These are phyloP conservation scores for Mucuna pruriens DNA, from an alignment of 306 rosid species.

Conservation along the genomic window DNA sequence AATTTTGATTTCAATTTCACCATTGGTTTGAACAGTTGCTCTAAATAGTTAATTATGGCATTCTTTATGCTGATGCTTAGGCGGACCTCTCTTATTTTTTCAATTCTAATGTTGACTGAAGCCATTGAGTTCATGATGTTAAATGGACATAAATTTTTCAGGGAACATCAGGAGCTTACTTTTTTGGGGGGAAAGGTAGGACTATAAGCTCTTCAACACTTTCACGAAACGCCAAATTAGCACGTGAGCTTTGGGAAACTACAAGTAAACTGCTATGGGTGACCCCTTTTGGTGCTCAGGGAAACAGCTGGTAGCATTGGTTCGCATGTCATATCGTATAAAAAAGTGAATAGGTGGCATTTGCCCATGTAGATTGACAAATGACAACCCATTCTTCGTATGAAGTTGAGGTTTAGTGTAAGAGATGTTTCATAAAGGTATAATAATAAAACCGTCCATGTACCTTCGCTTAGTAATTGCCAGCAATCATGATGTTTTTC, in stretches of 20 bases:
- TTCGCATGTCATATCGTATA: conserved; percentile 1
- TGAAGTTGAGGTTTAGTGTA: neutral
- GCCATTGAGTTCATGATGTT: conserved; percentile 20
- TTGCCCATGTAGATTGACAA: conserved; percentile 21
- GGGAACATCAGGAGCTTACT: conserved; percentile 80
- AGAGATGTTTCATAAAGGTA: neutral
- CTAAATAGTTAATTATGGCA: conserved; percentile 3
- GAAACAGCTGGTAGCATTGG: conserved; percentile 29
- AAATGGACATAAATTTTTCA: conserved; percentile 42
- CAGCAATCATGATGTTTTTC: neutral
- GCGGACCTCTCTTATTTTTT: neutral
- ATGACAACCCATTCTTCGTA: conserved; percentile 15
- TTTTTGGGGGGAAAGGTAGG: conserved; percentile 79
- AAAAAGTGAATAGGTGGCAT: conserved; percentile 16
- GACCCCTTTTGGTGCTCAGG: conserved; percentile 56
- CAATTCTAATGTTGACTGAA: neutral
- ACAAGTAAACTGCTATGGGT: conserved; percentile 57
- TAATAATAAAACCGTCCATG: neutral
- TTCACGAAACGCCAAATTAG: conserved; percentile 60
- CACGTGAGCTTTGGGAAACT: conserved; percentile 73
- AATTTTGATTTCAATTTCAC: conserved; percentile 1
- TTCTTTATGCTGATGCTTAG: conserved; percentile 1
- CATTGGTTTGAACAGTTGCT: conserved; percentile 26
- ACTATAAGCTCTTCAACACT: conserved; percentile 62
- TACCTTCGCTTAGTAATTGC: neutral